A percentile compares a stretch with the other conserved stretches of the same genome.
phyloP scores from a whole-genome alignment of 495 filamentous ascomycete species.

The Letharia lupina region DNA sequence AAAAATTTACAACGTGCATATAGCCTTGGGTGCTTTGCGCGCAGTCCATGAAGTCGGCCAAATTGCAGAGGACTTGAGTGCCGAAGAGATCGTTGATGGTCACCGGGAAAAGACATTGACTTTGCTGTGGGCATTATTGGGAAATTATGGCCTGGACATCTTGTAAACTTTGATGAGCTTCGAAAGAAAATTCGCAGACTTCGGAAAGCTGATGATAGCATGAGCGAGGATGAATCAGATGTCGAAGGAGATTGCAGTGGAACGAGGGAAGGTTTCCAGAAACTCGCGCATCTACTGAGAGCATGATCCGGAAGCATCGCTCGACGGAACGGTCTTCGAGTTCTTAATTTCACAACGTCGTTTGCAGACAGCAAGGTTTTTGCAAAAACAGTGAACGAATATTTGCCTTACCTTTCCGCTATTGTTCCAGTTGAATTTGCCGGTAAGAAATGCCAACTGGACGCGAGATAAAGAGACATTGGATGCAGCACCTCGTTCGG shows the following conservation, averaged over 20 bases:
- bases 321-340: slow-evolving; percentile 35
- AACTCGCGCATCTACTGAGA: slow-evolving; percentile 39
- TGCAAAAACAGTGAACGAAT: slow-evolving; percentile 51
- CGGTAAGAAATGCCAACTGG: slow-evolving; percentile 17
- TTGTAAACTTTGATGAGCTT: slow-evolving; percentile 50
- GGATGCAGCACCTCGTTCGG: slow-evolving; percentile 30
- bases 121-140: slow-evolving; percentile 54
- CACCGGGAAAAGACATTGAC: slow-evolving; percentile 59
- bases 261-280: slow-evolving; percentile 4
- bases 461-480: slow-evolving; percentile 28
- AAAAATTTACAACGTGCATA: slow-evolving; percentile 52
- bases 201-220: slow-evolving; percentile 25
- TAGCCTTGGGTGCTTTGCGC: slow-evolving; percentile 48
- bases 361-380: slow-evolving; percentile 52
- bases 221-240: slow-evolving; percentile 9
- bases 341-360: slow-evolving; percentile 51
- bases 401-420: slow-evolving; percentile 34
- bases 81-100: slow-evolving; percentile 59
- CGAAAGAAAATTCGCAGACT: slow-evolving; percentile 44
- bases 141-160: slow-evolving; percentile 45
- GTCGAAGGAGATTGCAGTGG: slow-evolving; percentile 1
- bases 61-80: slow-evolving; percentile 36
- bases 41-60: slow-evolving; percentile 32
- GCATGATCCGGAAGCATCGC: slow-evolving; percentile 49
- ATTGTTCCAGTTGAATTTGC: not conserved